Evolutionary conservation across 2,329 filamentous ascomycete genomes (phyloP).

Genomic region (Arthrinium phaeospermum): DNA sequence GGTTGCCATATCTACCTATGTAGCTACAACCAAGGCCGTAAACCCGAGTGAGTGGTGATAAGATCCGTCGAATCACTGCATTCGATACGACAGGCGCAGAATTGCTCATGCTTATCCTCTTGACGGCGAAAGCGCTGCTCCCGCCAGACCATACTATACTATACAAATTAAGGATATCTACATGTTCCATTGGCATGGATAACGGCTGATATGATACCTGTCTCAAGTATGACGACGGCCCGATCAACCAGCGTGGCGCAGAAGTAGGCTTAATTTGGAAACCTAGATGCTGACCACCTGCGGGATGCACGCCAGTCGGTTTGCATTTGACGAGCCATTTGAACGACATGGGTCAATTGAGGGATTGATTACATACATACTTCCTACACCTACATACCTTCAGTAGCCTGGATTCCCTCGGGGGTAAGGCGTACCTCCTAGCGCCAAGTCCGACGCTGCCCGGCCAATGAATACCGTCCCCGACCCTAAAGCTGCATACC

Average conservation of each 20-base stretch:
- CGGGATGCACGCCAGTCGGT: background rate
- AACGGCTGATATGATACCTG: background rate
- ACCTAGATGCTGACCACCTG: background rate
- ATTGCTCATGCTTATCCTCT: background rate
- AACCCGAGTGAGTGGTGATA: background rate
- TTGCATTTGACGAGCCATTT: background rate
- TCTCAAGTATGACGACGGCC: background rate
- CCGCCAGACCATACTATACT: too few species aligned
- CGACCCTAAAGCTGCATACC: background rate
- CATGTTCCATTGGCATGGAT: too few species aligned
- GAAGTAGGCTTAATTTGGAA: background rate
- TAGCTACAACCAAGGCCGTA: background rate
- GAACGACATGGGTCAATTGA: background rate
- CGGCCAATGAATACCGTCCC: constrained; percentile 4
- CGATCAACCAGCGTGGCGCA: background rate
- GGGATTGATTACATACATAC: background rate
- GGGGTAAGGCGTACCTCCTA: background rate
- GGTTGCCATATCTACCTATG: background rate
- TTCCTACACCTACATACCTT: background rate
- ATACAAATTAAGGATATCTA: too few species aligned
- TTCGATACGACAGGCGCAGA: background rate
- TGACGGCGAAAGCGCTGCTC: too few species aligned
- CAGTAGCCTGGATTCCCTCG: background rate
- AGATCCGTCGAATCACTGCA: background rate
- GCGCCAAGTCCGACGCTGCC: constrained; percentile 6